phyloP scores from a whole-genome alignment of 1,139 yeast genomes.

The Hyphopichia wangnamkhiaoensis region DNA sequence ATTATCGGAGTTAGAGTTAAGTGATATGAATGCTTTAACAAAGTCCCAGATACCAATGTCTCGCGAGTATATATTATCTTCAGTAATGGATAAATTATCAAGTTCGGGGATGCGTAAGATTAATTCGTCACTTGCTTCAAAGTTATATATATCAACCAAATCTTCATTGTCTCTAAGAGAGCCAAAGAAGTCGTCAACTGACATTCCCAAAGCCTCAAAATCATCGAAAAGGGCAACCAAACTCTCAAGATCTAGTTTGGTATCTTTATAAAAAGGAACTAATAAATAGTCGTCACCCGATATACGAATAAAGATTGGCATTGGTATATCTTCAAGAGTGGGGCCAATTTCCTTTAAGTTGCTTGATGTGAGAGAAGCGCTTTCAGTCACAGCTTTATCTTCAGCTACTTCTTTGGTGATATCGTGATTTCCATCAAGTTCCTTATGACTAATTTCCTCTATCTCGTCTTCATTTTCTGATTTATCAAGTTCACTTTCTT shows the following conservation, averaged over 20 bases:
- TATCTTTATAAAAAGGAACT: conserved; percentile 18
- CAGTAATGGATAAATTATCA: conserved; percentile 31
- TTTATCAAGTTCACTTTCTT: too few relatives aligned
- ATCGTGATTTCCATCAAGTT: neutral
- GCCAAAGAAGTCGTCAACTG: conserved; percentile 29
- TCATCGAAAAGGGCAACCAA: conserved; percentile 27
- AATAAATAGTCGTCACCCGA: conserved; percentile 27
- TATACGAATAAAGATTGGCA: conserved; percentile 22
- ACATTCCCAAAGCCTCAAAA: conserved; percentile 13
- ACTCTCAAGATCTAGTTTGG: conserved; percentile 10
- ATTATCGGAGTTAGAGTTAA: conserved; percentile 21
- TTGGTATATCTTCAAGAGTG: conserved; percentile 3
- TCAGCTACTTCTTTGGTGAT: neutral
- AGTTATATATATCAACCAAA: conserved; percentile 25
- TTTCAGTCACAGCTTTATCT: neutral
- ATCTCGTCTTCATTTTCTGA: too few relatives aligned
- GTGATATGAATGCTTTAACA: conserved; percentile 26
- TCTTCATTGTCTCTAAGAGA: conserved; percentile 28
- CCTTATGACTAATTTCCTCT: too few relatives aligned
- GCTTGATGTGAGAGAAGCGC: neutral
- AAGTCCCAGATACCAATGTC: conserved; percentile 35
- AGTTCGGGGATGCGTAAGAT: conserved; percentile 35
- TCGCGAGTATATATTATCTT: conserved; percentile 39
- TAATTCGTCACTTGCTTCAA: conserved; percentile 31
- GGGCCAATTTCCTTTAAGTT: too few relatives aligned